Percentiles rank a stretch among this genome's conserved stretches.
Evolutionary conservation across 805 yeast species (phyloP).

Genomic region (Pichia paraexigua): DNA sequence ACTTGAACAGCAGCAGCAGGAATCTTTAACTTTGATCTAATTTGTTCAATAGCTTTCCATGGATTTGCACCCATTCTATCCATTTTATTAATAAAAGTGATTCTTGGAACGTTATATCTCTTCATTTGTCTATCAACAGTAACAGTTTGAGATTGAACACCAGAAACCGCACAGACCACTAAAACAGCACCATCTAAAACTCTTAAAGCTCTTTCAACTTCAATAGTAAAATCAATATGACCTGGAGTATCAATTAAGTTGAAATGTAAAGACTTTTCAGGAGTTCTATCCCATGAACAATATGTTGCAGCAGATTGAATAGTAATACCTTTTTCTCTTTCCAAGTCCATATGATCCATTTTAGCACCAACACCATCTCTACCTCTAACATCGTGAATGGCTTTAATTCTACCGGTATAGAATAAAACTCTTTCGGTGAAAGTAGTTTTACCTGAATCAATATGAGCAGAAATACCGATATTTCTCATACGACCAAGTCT

Average conservation of each 20-base stretch:
- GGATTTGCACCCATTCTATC: constrained; percentile 99
- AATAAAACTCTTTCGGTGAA: constrained; percentile 94
- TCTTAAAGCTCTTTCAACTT: constrained; percentile 97
- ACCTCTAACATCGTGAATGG: constrained; percentile 95
- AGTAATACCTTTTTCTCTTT: constrained; percentile 97
- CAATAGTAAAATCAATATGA: constrained; percentile 97
- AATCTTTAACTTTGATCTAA: constrained; percentile 76
- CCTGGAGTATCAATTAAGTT: constrained; percentile 98
- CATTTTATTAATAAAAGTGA: constrained; percentile 96
- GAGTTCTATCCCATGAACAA: constrained; percentile 87
- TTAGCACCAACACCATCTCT: constrained; percentile 97
- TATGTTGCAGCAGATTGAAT: constrained; percentile 98
- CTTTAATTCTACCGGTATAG: constrained; percentile 95
- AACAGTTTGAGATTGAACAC: constrained; percentile 97
- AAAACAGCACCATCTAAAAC: constrained; percentile 97
- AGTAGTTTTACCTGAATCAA: constrained; percentile 96
- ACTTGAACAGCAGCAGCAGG: constrained; percentile 98
- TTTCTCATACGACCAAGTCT: constrained; percentile 66
- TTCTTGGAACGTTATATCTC: constrained; percentile 93
- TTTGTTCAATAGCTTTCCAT: constrained; percentile 87
- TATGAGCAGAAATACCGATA: constrained; percentile 96
- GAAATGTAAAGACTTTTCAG: constrained; percentile 60
- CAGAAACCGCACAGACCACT: constrained; percentile 97
- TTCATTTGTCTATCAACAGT: constrained; percentile 99
- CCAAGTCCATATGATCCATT: constrained; percentile 99